phyloP scores from a whole-genome alignment of 2,329 filamentous ascomycete genomes.

The Pezicula radicicola region DNA sequence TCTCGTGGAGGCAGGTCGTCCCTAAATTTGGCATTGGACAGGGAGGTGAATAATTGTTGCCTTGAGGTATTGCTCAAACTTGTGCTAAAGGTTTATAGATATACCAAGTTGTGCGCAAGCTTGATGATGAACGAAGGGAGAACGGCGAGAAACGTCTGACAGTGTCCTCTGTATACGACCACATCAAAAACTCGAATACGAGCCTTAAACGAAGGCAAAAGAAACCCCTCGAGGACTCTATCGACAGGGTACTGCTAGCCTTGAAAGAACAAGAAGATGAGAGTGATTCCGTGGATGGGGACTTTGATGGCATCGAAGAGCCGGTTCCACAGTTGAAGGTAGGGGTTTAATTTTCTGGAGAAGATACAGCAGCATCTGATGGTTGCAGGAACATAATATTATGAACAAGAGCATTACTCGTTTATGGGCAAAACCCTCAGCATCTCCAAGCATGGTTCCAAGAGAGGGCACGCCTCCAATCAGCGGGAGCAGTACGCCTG shows the following conservation, averaged over 20 bases:
- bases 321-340: conserved; percentile 24
- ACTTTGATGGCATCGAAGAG: conserved; percentile 45
- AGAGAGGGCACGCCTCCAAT: conserved; percentile 16
- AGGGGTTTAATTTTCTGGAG: conserved; percentile 3
- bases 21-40: conserved; percentile 56
- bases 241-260: conserved; percentile 76
- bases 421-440: conserved; percentile 46
- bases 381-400: conserved; percentile 48
- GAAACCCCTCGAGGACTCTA: conserved; percentile 76
- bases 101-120: conserved; percentile 75
- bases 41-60: conserved; percentile 43
- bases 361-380: conserved; percentile 14
- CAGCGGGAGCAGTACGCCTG: conserved; percentile 13
- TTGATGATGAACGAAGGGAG: conserved; percentile 65
- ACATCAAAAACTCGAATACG: conserved; percentile 82
- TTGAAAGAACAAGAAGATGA: conserved; percentile 58
- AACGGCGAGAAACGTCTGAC: conserved; percentile 48
- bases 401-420: conserved; percentile 65
- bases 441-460: conserved; percentile 18
- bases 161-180: conserved; percentile 66
- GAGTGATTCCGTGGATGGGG: conserved; percentile 44
- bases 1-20: conserved; percentile 39
- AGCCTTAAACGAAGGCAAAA: conserved; percentile 81
- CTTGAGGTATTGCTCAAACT: conserved; percentile 5
- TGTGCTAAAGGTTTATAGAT: conserved; percentile 41